phyloP scores from a whole-genome alignment of 2,329 filamentous ascomycete species.

The Clathrospora elynae region DNA sequence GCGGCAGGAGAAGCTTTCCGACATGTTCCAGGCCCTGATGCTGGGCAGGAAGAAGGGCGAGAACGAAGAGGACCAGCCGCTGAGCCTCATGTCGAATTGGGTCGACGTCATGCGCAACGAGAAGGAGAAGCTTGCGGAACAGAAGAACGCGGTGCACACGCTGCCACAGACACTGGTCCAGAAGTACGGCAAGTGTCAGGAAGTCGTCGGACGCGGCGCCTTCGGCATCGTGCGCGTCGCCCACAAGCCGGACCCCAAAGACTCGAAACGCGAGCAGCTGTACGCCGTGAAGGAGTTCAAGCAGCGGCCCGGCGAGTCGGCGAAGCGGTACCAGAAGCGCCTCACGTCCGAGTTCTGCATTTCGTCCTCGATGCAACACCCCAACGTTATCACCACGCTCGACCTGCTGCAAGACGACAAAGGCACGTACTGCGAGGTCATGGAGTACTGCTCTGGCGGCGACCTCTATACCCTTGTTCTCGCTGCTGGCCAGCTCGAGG shows the following conservation, averaged over 20 bases:
- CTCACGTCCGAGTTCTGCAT: slow-evolving; percentile 98
- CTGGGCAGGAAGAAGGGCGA: slow-evolving; percentile 79
- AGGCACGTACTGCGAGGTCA: slow-evolving; percentile 97
- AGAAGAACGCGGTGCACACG: slow-evolving; percentile 79
- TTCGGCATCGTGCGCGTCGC: slow-evolving; percentile 98
- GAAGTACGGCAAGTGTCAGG: slow-evolving; percentile 98
- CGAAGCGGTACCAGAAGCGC: slow-evolving; percentile 97
- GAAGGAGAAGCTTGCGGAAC: slow-evolving; percentile 73
- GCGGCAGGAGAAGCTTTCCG: slow-evolving; percentile 90
- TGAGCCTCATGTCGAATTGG: slow-evolving; percentile 94
- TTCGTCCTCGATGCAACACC: slow-evolving; percentile 92
- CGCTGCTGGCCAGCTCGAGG: slow-evolving; percentile 87
- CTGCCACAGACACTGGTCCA: slow-evolving; percentile 81
- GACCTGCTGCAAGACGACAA: slow-evolving; percentile 95
- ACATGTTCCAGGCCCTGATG: slow-evolving; percentile 86
- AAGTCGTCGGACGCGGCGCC: slow-evolving; percentile 91
- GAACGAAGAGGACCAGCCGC: slow-evolving; percentile 71
- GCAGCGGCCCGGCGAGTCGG: slow-evolving; percentile 87
- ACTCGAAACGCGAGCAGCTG: slow-evolving; percentile 78
- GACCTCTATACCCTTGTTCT: slow-evolving; percentile 94
- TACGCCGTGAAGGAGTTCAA: slow-evolving; percentile 99
- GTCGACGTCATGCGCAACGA: slow-evolving; percentile 91
- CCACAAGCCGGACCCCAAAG: slow-evolving; percentile 87
- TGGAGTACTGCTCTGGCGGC: slow-evolving; percentile 98
- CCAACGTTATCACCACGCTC: slow-evolving; percentile 96